phyloP scores from a whole-genome alignment of 805 yeast species.

The Teunomyces stri region DNA sequence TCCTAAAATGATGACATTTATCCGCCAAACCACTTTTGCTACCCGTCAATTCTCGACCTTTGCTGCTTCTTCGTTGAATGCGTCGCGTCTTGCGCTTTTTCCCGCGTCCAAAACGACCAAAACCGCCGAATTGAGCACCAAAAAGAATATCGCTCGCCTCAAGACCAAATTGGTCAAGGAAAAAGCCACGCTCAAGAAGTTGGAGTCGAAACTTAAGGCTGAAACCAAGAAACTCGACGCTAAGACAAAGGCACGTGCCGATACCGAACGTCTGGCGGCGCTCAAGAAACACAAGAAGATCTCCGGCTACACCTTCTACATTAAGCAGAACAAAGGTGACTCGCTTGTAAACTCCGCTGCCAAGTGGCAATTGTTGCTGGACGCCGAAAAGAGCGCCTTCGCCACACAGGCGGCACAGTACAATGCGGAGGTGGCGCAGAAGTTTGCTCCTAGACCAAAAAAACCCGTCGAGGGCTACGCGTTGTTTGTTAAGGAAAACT shows the following conservation, averaged over 20 bases:
- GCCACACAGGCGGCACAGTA: constrained; percentile 23
- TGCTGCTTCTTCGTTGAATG: neutral
- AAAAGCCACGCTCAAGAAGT: constrained; percentile 11
- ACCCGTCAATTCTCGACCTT: neutral
- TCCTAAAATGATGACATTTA: neutral
- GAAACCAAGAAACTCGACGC: constrained; percentile 14
- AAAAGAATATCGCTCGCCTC: constrained; percentile 15
- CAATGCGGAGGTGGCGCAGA: constrained; percentile 22
- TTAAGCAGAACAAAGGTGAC: constrained; percentile 21
- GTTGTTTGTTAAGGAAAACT: constrained; percentile 26
- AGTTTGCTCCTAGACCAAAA: constrained; percentile 34
- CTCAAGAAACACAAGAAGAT: constrained; percentile 22
- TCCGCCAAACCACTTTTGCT: constrained; percentile 1
- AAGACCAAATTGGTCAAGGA: constrained; percentile 17
- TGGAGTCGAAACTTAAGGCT: constrained; percentile 18
- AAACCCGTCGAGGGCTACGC: constrained; percentile 32
- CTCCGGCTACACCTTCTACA: constrained; percentile 21
- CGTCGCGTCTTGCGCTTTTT: neutral
- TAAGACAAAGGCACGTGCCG: constrained; percentile 17
- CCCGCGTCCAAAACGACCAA: neutral
- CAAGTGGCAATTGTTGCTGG: constrained; percentile 27
- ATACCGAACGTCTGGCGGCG: constrained; percentile 17
- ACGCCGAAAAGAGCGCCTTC: constrained; percentile 26
- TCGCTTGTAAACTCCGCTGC: constrained; percentile 16
- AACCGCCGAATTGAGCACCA: neutral